Evolutionary conservation across 129 eudicot genomes (phyloP).

Genomic region (Escallonia herrerae): DNA sequence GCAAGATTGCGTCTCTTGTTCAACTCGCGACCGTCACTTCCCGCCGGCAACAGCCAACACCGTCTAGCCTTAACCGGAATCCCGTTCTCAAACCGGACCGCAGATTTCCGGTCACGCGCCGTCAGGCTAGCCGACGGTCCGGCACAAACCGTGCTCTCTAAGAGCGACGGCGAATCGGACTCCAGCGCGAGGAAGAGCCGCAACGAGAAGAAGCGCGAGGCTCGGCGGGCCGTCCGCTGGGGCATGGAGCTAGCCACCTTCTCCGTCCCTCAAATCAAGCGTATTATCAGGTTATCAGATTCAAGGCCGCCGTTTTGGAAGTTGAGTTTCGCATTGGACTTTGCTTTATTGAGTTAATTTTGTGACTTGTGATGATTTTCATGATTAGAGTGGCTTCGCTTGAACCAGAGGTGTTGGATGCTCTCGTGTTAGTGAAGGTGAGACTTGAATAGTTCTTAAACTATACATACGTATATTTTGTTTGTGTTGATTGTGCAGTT

Average conservation of each 20-base stretch:
- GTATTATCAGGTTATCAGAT: constrained; percentile 55
- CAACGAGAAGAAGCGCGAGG: constrained; percentile 82
- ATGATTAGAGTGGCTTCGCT: constrained; percentile 61
- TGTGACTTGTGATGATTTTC: background rate
- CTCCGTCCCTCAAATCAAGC: constrained; percentile 67
- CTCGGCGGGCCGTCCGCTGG: constrained; percentile 73
- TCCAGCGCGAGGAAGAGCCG: constrained; percentile 42
- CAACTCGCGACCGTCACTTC: constrained; percentile 13
- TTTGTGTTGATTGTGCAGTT: background rate
- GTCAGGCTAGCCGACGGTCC: constrained; percentile 33
- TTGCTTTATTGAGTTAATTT: too few relatives aligned
- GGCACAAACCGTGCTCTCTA: constrained; percentile 15
- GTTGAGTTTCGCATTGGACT: too few relatives aligned
- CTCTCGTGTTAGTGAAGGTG: constrained; percentile 86
- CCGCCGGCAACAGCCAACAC: constrained; percentile 7
- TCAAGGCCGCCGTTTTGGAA: too few relatives aligned
- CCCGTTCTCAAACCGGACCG: constrained; percentile 19
- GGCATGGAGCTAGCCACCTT: constrained; percentile 75
- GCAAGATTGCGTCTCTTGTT: constrained; percentile 15
- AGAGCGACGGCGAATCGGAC: constrained; percentile 36
- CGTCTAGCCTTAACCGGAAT: constrained; percentile 1
- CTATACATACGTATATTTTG: too few relatives aligned
- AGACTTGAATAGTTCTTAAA: too few relatives aligned
- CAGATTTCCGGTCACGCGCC: constrained; percentile 42
- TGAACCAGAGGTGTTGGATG: constrained; percentile 65